A percentile compares a stretch with the other conserved stretches of the same genome.
Conservation (phyloP, 129 eudicot species). For the Centrapalus pauciflorus region DNA sequence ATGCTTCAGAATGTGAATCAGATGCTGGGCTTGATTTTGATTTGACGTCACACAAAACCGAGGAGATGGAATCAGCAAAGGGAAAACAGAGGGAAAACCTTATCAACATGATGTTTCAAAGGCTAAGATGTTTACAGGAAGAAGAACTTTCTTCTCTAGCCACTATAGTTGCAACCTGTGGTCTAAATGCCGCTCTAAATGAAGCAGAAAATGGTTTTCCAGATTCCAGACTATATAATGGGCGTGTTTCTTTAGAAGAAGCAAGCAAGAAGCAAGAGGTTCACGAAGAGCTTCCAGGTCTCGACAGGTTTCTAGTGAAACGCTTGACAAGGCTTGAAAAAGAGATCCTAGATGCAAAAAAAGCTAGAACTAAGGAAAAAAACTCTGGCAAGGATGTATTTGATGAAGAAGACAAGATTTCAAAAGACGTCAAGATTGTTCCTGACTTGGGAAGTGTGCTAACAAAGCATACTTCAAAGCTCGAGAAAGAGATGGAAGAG, state of each 20-base stretch:
- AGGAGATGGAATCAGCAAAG: slow-evolving; percentile 15
- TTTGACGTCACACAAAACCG: not conserved
- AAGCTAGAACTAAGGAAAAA: slow-evolving; percentile 38
- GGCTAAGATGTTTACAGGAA: slow-evolving; percentile 68
- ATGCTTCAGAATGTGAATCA: slow-evolving; percentile 60
- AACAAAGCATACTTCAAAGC: slow-evolving; percentile 59
- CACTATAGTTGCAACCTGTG: slow-evolving; percentile 92
- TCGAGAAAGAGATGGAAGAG: slow-evolving; percentile 71
- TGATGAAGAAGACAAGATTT: slow-evolving; percentile 15
- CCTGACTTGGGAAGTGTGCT: slow-evolving; percentile 61
- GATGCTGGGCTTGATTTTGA: slow-evolving; percentile 28
- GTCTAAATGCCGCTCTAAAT: slow-evolving; percentile 80
- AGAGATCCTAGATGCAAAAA: slow-evolving; percentile 76
- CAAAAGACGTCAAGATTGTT: slow-evolving; percentile 20
- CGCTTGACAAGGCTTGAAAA: slow-evolving; percentile 75
- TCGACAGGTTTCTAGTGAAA: slow-evolving; percentile 82
- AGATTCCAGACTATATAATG: slow-evolving; percentile 14
- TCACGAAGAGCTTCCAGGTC: slow-evolving; percentile 52
- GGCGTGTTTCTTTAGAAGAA: slow-evolving; percentile 24
- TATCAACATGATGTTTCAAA: slow-evolving; percentile 66
- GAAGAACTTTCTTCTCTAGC: slow-evolving; percentile 90
- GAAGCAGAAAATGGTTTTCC: slow-evolving; percentile 35
- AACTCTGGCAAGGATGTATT: not conserved
- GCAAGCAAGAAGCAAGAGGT: slow-evolving; percentile 21
- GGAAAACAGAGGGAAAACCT: slow-evolving; percentile 37